A percentile compares a stretch with the other conserved stretches of the same genome.
phyloP scores from a whole-genome alignment of 2,329 filamentous ascomycete genomes.

The Hymenoscyphus fraxineus region DNA sequence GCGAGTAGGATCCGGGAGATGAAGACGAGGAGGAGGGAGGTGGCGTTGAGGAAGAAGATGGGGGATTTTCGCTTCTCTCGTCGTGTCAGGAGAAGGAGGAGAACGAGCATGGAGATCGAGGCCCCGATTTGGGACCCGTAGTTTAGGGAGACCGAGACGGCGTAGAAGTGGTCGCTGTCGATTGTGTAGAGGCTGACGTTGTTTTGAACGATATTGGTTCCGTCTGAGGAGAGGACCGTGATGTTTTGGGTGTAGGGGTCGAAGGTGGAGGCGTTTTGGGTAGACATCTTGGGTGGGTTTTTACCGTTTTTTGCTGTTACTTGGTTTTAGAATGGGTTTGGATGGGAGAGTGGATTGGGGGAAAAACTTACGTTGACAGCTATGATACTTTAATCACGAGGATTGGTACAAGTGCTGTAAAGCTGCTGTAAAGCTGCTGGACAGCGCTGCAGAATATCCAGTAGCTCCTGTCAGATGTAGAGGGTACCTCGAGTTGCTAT shows the following conservation, averaged over 20 bases:
- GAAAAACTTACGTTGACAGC: too few species aligned
- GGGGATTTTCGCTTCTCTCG: constrained; percentile 53
- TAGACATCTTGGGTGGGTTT: constrained; percentile 38
- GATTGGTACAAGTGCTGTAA: too few species aligned
- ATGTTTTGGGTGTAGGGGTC: constrained; percentile 51
- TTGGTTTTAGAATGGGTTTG: background rate
- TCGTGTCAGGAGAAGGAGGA: constrained; percentile 56
- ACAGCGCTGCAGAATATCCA: too few species aligned
- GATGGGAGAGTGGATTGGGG: background rate
- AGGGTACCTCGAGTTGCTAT: too few species aligned
- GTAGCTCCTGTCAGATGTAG: too few species aligned
- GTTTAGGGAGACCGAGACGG: constrained; percentile 49
- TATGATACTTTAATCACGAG: too few species aligned
- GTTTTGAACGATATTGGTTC: constrained; percentile 35
- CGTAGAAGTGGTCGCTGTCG: constrained; percentile 44
- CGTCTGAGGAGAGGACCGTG: constrained; percentile 44
- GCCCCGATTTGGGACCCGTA: constrained; percentile 59
- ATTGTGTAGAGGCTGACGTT: constrained; percentile 41
- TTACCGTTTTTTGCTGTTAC: background rate
- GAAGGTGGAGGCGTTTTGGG: constrained; percentile 42
- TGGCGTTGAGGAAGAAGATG: constrained; percentile 57
- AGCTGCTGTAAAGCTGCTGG: too few species aligned
- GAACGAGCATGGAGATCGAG: constrained; percentile 51
- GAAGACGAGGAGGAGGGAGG: constrained; percentile 52
- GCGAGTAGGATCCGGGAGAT: constrained; percentile 46